Evolutionary conservation across 495 filamentous ascomycete species (phyloP).

Genomic region (Lepraria neglecta): DNA sequence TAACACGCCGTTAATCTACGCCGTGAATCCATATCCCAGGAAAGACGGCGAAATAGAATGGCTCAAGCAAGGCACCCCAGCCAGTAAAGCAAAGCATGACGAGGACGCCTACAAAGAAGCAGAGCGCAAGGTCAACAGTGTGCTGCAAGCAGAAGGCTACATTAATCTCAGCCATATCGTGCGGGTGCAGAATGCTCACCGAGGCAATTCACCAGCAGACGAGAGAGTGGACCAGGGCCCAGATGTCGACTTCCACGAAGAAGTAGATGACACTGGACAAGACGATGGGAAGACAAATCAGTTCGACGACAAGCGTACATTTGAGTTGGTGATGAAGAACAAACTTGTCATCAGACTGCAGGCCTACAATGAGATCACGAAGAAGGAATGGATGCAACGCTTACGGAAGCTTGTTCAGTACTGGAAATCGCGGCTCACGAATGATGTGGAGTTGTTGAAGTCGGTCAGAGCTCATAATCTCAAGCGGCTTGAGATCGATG

Average conservation of each 20-base stretch:
- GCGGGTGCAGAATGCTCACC: constrained; percentile 49
- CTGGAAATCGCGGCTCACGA: constrained; percentile 54
- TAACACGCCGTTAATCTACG: constrained; percentile 55
- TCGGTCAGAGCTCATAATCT: constrained; percentile 54
- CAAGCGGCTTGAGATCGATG: constrained; percentile 59
- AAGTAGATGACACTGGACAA: constrained; percentile 38
- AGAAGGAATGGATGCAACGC: constrained; percentile 60
- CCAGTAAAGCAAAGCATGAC: constrained; percentile 45
- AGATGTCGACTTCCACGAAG: constrained; percentile 46
- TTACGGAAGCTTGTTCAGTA: constrained; percentile 55
- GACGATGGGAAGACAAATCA: constrained; percentile 50
- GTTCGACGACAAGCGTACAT: constrained; percentile 53
- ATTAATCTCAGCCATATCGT: constrained; percentile 57
- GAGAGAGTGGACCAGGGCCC: constrained; percentile 42
- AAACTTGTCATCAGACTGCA: constrained; percentile 61
- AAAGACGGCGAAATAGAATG: constrained; percentile 52
- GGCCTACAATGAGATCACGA: constrained; percentile 51
- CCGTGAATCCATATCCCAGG: constrained; percentile 57
- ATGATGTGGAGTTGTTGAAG: constrained; percentile 53
- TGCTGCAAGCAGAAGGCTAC: constrained; percentile 58
- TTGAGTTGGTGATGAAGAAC: constrained; percentile 60
- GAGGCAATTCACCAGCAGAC: constrained; percentile 47
- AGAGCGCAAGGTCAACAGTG: constrained; percentile 54
- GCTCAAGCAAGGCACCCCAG: constrained; percentile 44
- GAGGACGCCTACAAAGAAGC: constrained; percentile 57